Base-by-base conservation (phyloP, 306 rosid genomes). In the Arachis hypogaea region DNA sequence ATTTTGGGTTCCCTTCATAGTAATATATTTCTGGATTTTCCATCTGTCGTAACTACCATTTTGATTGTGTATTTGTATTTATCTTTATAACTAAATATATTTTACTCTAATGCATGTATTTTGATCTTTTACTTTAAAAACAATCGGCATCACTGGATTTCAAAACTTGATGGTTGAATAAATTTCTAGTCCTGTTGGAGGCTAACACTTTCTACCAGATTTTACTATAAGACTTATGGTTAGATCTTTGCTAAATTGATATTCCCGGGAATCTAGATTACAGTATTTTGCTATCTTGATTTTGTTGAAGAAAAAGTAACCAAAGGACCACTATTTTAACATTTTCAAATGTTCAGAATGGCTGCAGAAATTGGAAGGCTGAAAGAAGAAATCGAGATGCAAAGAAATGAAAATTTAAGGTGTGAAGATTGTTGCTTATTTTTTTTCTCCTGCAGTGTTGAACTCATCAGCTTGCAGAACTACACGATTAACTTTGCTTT, bases 321-420 rank as follows among this genome's bases (percentile, higher is more conserved):
- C n/a, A 40, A 70, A 55, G 58, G 56, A 18, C 11, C 42, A 49
- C 29, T 9, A n/a, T 30, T 76, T 63, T 66, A 63, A 72, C 69
- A 30, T 56, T 79, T 72, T 85, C 80, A 51, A 36, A 47, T 80
- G 82, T 28, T 47, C 86, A 94, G 98, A 85, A 92, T 89, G 93
- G 86, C 84, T 60, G 90, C 77, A 80, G 99, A 92, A 80, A 82
- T 78, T 83, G 82, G 68, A 4, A 87, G 74, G 80, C 92, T 92
- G 42, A 82, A 83, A 77, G 97, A 89, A 73, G 97, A 92, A 78
- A 82, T 81, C 18, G 95, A 87, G 59, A 63, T 66, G 63, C 82
- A 81, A 55, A 86, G 80, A 88, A 83, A 87, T 80, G 93, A 92
- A 75, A 68, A 70, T 1, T 50, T 55, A 18, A 76, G 95, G 97